Base-by-base conservation (phyloP, 768 basidiomycete genomes). In the Omphalotus guepiniiformis region DNA sequence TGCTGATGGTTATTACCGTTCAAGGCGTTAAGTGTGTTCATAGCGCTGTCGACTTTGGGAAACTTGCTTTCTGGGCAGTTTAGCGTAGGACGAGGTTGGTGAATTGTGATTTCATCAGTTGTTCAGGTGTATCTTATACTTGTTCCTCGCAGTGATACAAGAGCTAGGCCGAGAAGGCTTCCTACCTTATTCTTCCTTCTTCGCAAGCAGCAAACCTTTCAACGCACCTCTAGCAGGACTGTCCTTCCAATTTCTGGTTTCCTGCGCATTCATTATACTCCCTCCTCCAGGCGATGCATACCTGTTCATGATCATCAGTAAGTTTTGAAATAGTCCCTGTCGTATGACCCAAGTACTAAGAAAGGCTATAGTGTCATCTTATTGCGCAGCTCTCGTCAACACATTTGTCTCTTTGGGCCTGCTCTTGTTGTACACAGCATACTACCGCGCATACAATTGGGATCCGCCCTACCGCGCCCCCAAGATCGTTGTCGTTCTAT, bases 281-380 rank as follows among this genome's bases (percentile, higher is more conserved):
- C 70, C 82, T 0, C 88, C 87, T 0, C 74, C 83, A 0, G 86
- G 88, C 2, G 87, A 89, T 53, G 84, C 83, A 0, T 90, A 86
- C 56, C 70, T 80, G 25, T 87, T 90, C 62, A 71, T 82, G 55
- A 70, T 85, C 47, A 84, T 78, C 55, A 58, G 85, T 83, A 42
- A 51, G 83, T 35, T 27, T 39, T 7, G 39, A 9, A 27, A n/a
- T 35, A 22, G 21, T 32, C 21, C 23, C 26, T 13, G 12, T 42
- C 50, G 16, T 48, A 22, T 51, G 29, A 29, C 9, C 28, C 21
- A 19, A 12, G 28, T 28, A n/a, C 18, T n/a, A n/a, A n/a, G n/a
- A n/a, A n/a, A n/a, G n/a, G n/a, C n/a, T n/a, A 16, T 53, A 86
- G 83, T 79, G 15, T 71, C 73, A 1, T 79, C 81, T 0, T 85